These are phyloP conservation scores for Suhomyces wounanorum DNA, from an alignment of 1,139 yeast species.

Conservation along the genomic window DNA sequence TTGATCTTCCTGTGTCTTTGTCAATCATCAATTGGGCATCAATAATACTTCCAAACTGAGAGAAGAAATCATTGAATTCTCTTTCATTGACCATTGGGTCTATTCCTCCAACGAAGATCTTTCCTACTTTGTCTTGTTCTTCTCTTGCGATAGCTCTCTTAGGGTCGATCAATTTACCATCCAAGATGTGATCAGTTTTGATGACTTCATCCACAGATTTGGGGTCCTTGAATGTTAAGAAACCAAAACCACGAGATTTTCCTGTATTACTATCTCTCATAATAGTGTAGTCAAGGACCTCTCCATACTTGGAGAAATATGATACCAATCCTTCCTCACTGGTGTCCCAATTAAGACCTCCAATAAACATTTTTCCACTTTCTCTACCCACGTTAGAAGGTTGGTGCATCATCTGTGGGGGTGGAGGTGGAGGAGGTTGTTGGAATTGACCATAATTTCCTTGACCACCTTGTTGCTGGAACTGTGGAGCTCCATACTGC, in stretches of 20 bases:
- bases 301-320: slow-evolving; percentile 89
- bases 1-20: slow-evolving; percentile 94
- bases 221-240: slow-evolving; percentile 83
- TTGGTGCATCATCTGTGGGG: slow-evolving; percentile 18
- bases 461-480: slow-evolving; percentile 1
- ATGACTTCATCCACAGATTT: slow-evolving; percentile 85
- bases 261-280: slow-evolving; percentile 93
- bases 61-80: slow-evolving; percentile 85
- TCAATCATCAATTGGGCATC: slow-evolving; percentile 98
- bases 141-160: slow-evolving; percentile 97
- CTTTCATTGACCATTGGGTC: slow-evolving; percentile 93
- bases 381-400: slow-evolving; percentile 47
- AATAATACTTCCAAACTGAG: slow-evolving; percentile 88
- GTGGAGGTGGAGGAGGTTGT: slow-evolving; percentile 5
- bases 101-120: slow-evolving; percentile 97
- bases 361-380: slow-evolving; percentile 93
- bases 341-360: slow-evolving; percentile 98
- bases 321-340: slow-evolving; percentile 80
- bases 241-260: slow-evolving; percentile 95
- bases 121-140: slow-evolving; percentile 96
- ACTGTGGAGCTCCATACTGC: slow-evolving; percentile 5
- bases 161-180: slow-evolving; percentile 97
- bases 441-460: slow-evolving; percentile 3
- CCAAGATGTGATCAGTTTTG: slow-evolving; percentile 84
- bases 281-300: slow-evolving; percentile 83